Conservation (phyloP, 768 basidiomycete genomes). For the Mycena vulgaris region DNA sequence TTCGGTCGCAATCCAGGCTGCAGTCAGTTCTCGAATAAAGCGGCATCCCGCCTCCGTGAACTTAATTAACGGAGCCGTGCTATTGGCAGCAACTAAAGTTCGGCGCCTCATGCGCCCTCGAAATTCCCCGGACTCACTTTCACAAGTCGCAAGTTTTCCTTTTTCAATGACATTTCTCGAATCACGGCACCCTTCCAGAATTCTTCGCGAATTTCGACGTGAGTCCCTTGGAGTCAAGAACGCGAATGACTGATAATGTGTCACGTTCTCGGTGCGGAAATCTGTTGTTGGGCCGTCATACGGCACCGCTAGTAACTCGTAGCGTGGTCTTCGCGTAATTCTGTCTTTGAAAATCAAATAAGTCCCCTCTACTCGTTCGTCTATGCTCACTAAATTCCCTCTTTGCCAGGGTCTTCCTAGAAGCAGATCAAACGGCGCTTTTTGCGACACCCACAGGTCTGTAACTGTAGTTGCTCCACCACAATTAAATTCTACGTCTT, state of each 20-base stretch:
- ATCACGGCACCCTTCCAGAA: no score
- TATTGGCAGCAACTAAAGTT: no score
- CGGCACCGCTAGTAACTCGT: conserved; percentile 23
- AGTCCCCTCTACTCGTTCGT: conserved; percentile 38
- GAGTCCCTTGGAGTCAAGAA: no score
- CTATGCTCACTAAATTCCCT: conserved; percentile 39
- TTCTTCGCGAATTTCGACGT: no score
- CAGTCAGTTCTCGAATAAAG: no score
- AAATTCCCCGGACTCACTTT: no score
- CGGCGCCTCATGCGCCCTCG: no score
- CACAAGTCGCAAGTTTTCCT: no score
- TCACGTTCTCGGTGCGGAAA: background rate
- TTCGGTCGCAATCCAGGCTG: no score
- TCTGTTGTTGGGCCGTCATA: background rate
- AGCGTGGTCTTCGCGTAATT: background rate
- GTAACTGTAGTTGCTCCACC: conserved; percentile 42
- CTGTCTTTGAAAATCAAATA: conserved; percentile 30
- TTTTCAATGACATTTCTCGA: no score
- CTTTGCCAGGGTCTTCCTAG: conserved; percentile 42
- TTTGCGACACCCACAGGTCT: conserved; percentile 41
- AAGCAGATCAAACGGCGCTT: conserved; percentile 36
- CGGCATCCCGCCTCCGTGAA: no score
- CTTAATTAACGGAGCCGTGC: no score
- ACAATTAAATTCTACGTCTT: conserved; percentile 39
- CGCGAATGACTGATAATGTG: background rate